Evolutionary conservation across 2,329 filamentous ascomycete genomes (phyloP), one percentile per base, ranked within the genome.

Genomic region (Talaromyces sp.): DNA sequence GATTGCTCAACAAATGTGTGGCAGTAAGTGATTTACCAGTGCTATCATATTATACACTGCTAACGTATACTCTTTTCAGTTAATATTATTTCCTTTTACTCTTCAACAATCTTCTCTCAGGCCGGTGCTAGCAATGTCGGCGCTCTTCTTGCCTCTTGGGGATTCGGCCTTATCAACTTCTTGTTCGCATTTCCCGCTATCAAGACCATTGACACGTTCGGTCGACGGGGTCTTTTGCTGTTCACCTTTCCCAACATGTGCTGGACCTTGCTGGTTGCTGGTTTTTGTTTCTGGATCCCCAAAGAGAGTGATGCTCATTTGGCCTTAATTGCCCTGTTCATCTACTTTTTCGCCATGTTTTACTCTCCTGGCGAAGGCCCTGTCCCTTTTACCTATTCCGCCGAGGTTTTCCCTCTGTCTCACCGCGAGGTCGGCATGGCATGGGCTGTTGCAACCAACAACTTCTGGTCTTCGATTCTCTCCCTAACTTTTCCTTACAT

Each of bases 61-160:
- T 51, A 27, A 63, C 61, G 18, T 47, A 23, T 10, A 27, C 4
- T 9, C 7, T 52, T 30, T 34, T n/a, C 30, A 63, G 65, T 89
- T 74, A 90, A 91, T 70, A 89, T 91, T 61, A 89, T 92, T 61
- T 87, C 89, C 1, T 92, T 92, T 73, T 92, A 92, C 74, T 89
- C 85, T 0, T 87, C 86, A 0, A 88, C 85, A 1, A 74, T 82
- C 57, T 81, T 82, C 58, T 57, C 61, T 5, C 72, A 87, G 1
- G 83, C 87, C 1, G 87, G 87, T 7, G 84, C 86, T 44, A 74
- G 63, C 54, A 74, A 81, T 1, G 83, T 83, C 55, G 76, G 83
- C 36, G 86, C 89, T 5, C 76, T 89, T 14, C 78, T 86, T 34
- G 85, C 84, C 4, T 89, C 87, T 0, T 85, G 85, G 70, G 87